Conservation (phyloP, 495 filamentous ascomycete genomes). For the Penicillium desertorum region DNA sequence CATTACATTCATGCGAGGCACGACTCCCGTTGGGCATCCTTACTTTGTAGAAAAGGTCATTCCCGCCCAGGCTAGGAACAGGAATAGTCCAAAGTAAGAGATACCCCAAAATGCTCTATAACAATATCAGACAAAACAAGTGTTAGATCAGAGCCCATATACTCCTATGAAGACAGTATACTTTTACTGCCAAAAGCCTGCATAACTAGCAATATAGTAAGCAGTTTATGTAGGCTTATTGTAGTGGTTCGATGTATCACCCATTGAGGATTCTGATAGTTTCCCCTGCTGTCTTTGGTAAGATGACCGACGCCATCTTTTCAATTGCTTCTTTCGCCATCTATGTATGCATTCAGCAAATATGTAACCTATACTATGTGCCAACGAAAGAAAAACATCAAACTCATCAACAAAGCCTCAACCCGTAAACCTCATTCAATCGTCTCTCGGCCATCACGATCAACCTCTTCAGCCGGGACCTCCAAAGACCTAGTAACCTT, state of each 20-base stretch:
- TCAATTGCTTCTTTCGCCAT: not conserved
- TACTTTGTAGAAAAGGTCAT: not conserved
- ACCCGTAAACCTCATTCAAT: slow-evolving; percentile 22
- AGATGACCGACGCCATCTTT: not conserved
- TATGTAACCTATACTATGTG: not conserved
- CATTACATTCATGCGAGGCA: no score
- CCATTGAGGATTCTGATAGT: not conserved
- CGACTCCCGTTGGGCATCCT: not conserved
- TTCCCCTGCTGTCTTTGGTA: not conserved
- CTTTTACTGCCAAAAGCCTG: not conserved
- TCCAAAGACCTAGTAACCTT: slow-evolving; percentile 36
- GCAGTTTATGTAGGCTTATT: not conserved
- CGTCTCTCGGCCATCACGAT: slow-evolving; percentile 16
- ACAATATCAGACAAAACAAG: not conserved
- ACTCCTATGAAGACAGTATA: not conserved
- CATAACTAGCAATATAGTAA: not conserved
- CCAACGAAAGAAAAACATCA: not conserved
- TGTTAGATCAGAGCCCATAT: not conserved
- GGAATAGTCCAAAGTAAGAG: not conserved
- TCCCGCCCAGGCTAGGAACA: not conserved
- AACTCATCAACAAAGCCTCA: not conserved
- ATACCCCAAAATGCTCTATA: not conserved
- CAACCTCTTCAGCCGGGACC: slow-evolving; percentile 25
- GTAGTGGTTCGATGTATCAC: not conserved
- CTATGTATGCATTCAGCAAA: not conserved